Evolutionary conservation across 345 rosid genomes (phyloP), one percentile per base, ranked within the genome.

Genomic region (Raphanus sativus): DNA sequence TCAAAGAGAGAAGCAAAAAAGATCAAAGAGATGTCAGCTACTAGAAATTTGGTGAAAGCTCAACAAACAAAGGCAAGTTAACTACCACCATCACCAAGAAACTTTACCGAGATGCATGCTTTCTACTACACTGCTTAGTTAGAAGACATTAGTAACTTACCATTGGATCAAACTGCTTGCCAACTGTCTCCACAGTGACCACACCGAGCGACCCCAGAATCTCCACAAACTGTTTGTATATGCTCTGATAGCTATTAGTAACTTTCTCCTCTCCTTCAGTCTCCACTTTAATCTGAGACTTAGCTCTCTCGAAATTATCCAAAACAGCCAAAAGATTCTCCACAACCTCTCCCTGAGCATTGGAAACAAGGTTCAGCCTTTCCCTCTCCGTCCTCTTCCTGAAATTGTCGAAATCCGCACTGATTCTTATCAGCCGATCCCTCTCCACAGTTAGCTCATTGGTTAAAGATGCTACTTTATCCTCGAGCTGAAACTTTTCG

Each of bases 221-320:
- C 62, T 94, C 98, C 13, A 85, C 62, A 45, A 94, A 89, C 78
- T 94, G 98, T 85, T 92, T 92, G 77, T 86, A 92, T 78, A 92
- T 92, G 84, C 90, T 90, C 87, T 94, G 98, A 61, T 94, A 94
- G 87, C 97, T 92, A 48, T 81, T 88, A 56, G 80, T 90, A 65
- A 94, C 87, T 85, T 86, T 92, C 88, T 90, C 95, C 79, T 92
- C 98, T 79, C 90, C 97, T 79, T 92, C 97, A 6, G 91, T 85
- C 73, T 86, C 95, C 62, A 85, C 85, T 80, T 94, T 94, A 62
- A 92, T 84, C 70, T 94, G 98, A 58, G 85, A 56, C 80, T 90
- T 92, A 66, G 98, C 98, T 85, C 98, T 89, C 85, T 92, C 97
- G 70, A 94, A 94, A 83, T 90, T 92, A 83, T 94, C 98, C 84